phyloP scores from a whole-genome alignment of 169 alveolate genomes.

The Amoebophrya sp. region DNA sequence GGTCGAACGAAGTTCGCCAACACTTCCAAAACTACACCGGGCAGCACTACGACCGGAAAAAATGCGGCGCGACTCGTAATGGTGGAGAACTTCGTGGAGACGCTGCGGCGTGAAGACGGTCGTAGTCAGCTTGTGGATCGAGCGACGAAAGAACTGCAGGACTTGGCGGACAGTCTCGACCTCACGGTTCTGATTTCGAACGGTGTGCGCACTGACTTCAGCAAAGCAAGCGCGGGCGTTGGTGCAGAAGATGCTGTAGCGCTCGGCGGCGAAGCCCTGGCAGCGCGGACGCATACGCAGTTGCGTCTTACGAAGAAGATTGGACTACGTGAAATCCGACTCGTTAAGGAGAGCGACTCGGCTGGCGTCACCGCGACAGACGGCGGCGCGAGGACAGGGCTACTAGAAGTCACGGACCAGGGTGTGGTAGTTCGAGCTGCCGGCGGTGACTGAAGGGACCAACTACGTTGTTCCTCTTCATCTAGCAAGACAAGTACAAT shows the following conservation, averaged over 20 bases:
- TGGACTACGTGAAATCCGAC: too few relatives aligned
- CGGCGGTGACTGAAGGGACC: too few relatives aligned
- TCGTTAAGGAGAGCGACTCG: too few relatives aligned
- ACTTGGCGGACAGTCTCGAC: background rate
- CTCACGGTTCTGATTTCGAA: background rate
- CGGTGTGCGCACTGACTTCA: background rate
- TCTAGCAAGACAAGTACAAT: too few relatives aligned
- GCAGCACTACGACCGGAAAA: background rate
- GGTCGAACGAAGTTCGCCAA: background rate
- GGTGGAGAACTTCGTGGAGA: background rate
- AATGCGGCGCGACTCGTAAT: background rate
- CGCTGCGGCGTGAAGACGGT: background rate
- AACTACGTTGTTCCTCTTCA: too few relatives aligned
- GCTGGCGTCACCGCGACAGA: too few relatives aligned
- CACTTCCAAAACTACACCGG: background rate
- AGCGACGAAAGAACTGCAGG: background rate
- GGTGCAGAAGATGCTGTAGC: background rate
- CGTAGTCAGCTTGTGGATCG: background rate
- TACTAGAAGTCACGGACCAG: too few relatives aligned
- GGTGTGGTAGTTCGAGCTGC: too few relatives aligned
- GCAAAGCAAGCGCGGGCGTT: background rate
- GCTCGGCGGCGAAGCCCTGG: background rate
- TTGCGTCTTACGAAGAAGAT: background rate
- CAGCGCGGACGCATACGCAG: background rate
- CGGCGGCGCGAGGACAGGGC: too few relatives aligned